Conservation (phyloP, 352 stramenopile species). For the Pythium sp. region DNA sequence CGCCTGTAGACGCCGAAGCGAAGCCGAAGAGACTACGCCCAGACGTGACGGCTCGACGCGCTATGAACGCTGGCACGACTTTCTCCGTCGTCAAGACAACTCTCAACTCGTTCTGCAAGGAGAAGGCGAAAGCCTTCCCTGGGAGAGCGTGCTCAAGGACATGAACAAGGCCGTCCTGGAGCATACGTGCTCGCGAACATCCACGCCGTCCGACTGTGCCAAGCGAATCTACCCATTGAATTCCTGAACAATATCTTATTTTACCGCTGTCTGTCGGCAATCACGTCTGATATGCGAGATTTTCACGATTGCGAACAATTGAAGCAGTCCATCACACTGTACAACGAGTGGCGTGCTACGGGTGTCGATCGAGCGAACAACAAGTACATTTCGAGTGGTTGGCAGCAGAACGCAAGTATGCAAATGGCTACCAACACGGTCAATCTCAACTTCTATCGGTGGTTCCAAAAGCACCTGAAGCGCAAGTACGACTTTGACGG, state of each 20-base stretch:
- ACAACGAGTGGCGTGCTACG: constrained; percentile 13
- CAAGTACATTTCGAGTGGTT: not conserved
- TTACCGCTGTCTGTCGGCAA: constrained; percentile 8
- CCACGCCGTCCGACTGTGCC: constrained; percentile 13
- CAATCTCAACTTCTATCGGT: constrained; percentile 11
- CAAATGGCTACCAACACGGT: constrained; percentile 10
- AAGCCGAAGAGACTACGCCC: not conserved
- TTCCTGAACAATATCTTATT: constrained; percentile 11
- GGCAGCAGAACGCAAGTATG: not conserved
- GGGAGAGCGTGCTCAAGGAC: constrained; percentile 5
- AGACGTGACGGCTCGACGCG: not conserved
- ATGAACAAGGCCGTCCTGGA: constrained; percentile 16
- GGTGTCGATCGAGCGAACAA: not conserved
- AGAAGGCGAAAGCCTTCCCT: constrained; percentile 4
- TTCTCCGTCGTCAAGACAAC: not conserved
- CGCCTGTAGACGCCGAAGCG: not conserved
- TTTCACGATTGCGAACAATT: constrained; percentile 1
- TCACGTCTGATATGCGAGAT: not conserved
- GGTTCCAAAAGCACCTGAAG: constrained; percentile 11
- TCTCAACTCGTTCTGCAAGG: constrained; percentile 13
- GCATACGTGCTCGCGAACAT: constrained; percentile 18
- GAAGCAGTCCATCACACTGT: constrained; percentile 5
- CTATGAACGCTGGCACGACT: not conserved
- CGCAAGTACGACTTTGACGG: constrained; percentile 7
- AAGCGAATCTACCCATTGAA: not conserved